Percentiles rank a stretch among this genome's conserved stretches.
Evolutionary conservation across 148 eudicot genomes (phyloP).

Genomic region (Heliosperma pusillum): DNA sequence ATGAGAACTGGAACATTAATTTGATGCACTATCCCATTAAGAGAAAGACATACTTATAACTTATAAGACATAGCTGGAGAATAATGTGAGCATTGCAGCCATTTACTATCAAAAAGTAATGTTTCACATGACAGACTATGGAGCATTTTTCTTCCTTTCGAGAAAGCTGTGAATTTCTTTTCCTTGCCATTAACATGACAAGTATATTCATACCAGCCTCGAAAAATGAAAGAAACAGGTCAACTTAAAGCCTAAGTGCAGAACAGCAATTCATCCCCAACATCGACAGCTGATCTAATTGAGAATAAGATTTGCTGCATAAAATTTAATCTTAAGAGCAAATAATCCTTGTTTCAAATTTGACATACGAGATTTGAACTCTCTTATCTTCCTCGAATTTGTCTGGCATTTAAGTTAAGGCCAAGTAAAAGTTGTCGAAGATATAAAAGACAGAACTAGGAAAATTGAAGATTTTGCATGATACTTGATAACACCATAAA

Average conservation of each 20-base stretch:
- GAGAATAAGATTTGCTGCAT: background rate
- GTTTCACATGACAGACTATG: constrained; percentile 2
- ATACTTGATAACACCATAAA: background rate
- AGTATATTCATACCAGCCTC: background rate
- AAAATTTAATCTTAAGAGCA: background rate
- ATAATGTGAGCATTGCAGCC: background rate
- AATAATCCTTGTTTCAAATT: background rate
- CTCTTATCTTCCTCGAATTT: background rate
- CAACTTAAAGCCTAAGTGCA: too few species aligned
- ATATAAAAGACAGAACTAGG: background rate
- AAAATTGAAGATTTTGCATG: background rate
- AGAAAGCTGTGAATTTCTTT: background rate
- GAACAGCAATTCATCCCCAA: background rate
- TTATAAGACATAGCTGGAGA: background rate
- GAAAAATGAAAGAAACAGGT: background rate
- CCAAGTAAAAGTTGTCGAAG: background rate
- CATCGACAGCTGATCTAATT: background rate
- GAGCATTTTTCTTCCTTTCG: background rate
- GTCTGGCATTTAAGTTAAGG: background rate
- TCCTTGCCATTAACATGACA: constrained; percentile 2
- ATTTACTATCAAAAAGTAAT: background rate
- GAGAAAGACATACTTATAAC: constrained; percentile 9
- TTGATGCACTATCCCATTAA: background rate
- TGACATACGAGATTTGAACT: background rate
- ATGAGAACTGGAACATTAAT: background rate